Evolutionary conservation across 495 filamentous ascomycete genomes (phyloP).

Genomic region (Sporormia fimetaria): DNA sequence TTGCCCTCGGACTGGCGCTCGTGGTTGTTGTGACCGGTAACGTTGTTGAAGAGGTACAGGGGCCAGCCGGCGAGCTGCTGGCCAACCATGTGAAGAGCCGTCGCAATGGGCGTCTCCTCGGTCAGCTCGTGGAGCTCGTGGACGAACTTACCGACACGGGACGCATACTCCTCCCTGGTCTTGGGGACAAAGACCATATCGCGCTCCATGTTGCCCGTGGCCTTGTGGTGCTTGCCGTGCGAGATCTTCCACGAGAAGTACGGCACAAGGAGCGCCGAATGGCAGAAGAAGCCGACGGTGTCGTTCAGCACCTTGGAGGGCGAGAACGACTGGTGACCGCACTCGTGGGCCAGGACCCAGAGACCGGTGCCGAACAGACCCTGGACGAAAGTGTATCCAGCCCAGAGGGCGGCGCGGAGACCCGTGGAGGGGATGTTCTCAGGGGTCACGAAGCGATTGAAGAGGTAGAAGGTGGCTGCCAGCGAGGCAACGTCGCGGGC

Average conservation of each 20-base stretch:
- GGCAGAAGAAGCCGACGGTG: slow-evolving; percentile 53
- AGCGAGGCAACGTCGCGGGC: slow-evolving; percentile 56
- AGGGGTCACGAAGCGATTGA: slow-evolving; percentile 51
- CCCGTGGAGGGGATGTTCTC: slow-evolving; percentile 43
- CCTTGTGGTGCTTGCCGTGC: slow-evolving; percentile 69
- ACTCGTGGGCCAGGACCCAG: slow-evolving; percentile 83
- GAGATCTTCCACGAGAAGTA: slow-evolving; percentile 72
- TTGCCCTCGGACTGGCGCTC: slow-evolving; percentile 65
- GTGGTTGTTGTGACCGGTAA: slow-evolving; percentile 91
- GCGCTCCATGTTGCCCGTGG: slow-evolving; percentile 85
- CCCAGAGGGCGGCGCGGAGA: slow-evolving; percentile 46
- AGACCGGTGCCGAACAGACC: slow-evolving; percentile 68
- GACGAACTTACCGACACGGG: slow-evolving; percentile 52
- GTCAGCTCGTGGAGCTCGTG: slow-evolving; percentile 78
- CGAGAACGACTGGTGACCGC: slow-evolving; percentile 69
- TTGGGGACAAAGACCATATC: slow-evolving; percentile 97
- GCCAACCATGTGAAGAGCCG: slow-evolving; percentile 53
- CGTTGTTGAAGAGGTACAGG: slow-evolving; percentile 74
- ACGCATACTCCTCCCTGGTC: slow-evolving; percentile 64
- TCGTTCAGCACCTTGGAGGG: slow-evolving; percentile 49
- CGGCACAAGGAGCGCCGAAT: slow-evolving; percentile 56
- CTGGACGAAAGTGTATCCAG: slow-evolving; percentile 57
- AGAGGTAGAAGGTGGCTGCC: slow-evolving; percentile 52
- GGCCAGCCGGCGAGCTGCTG: slow-evolving; percentile 91
- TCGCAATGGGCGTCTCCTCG: slow-evolving; percentile 88